These are phyloP conservation scores for Wickerhamomyces ciferrii DNA, from an alignment of 805 yeast species.

Conservation along the genomic window DNA sequence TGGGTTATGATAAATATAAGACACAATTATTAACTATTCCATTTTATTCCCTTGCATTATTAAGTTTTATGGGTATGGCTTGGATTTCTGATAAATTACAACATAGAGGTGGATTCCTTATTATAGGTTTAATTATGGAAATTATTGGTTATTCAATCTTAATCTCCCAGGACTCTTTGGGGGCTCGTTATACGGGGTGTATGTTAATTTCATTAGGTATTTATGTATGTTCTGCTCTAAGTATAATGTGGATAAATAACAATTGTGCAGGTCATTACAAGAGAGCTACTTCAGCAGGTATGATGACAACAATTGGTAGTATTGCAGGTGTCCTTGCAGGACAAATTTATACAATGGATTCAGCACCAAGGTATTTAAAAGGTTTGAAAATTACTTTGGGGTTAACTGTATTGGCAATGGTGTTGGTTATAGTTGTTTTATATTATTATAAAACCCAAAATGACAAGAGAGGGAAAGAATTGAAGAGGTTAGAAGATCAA, in stretches of 20 bases:
- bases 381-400: constrained; percentile 23
- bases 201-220: constrained; percentile 33
- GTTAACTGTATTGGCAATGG: constrained; percentile 17
- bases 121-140: constrained; percentile 27
- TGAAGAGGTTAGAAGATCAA: constrained; percentile 8
- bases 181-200: constrained; percentile 33
- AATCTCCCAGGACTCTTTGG: constrained; percentile 25
- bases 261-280: constrained; percentile 34
- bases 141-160: constrained; percentile 28
- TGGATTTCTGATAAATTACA: constrained; percentile 25
- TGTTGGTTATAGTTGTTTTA: constrained; percentile 13
- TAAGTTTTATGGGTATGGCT: constrained; percentile 25
- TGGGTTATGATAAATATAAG: constrained; percentile 35
- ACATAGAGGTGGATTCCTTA: constrained; percentile 30
- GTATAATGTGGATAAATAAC: constrained; percentile 36
- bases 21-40: constrained; percentile 43
- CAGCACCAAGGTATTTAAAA: constrained; percentile 33
- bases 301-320: constrained; percentile 30
- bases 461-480: constrained; percentile 7
- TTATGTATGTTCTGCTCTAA: constrained; percentile 32
- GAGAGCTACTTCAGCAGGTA: constrained; percentile 34
- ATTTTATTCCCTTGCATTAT: constrained; percentile 30
- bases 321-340: constrained; percentile 33
- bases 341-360: constrained; percentile 28
- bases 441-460: constrained; percentile 12